Percentiles rank a stretch among this genome's conserved stretches.
Conservation (phyloP, 257 asterid species). For the Gentiana straminea region DNA sequence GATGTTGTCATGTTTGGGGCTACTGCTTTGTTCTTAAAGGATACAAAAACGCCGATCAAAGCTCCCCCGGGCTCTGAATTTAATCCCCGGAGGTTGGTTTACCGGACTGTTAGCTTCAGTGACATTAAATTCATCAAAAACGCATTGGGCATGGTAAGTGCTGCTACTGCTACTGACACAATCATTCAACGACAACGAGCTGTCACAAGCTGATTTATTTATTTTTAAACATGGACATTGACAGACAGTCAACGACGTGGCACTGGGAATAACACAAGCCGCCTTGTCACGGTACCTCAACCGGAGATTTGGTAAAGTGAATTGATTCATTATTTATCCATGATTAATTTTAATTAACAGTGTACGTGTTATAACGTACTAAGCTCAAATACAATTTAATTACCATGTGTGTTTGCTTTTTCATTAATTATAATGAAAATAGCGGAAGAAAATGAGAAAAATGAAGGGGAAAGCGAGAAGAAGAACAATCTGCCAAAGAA, state of each 20-base stretch:
- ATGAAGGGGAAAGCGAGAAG: conserved; percentile 12
- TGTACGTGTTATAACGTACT: neutral
- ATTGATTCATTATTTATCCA: neutral
- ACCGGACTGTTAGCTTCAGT: conserved; percentile 17
- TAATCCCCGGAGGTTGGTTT: conserved; percentile 16
- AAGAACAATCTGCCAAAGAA: conserved; percentile 20
- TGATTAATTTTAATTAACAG: neutral
- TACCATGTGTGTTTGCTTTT: neutral
- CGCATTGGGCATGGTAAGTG: conserved; percentile 14
- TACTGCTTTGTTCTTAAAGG: conserved; percentile 24
- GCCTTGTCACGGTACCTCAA: conserved; percentile 30
- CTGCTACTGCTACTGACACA: neutral
- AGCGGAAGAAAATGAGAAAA: conserved; percentile 13
- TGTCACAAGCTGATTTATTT: neutral
- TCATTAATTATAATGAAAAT: neutral
- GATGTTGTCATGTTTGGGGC: conserved; percentile 20
- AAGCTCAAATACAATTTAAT: neutral
- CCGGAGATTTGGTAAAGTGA: conserved; percentile 23
- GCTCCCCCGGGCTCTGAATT: conserved; percentile 13
- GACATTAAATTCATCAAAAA: conserved; percentile 21
- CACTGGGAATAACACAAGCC: conserved; percentile 29
- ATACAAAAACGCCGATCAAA: conserved; percentile 22
- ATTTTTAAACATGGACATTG: neutral
- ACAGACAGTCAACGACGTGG: conserved; percentile 35
- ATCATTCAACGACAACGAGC: neutral